phyloP scores from a whole-genome alignment of 1,284 basidiomycete species.

The Irpex sp. region DNA sequence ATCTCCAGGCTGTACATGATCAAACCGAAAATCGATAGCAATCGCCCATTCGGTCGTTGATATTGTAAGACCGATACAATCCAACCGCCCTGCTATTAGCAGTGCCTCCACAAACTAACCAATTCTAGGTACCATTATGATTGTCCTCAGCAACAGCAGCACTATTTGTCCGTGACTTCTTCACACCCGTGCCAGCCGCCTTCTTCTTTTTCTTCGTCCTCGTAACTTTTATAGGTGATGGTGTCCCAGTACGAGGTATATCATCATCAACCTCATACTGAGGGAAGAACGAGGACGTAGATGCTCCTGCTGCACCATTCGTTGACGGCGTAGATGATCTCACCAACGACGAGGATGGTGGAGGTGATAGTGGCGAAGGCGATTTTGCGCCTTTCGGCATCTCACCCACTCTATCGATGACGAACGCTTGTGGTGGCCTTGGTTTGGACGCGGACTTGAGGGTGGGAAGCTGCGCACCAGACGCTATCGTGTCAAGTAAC shows the following conservation, averaged over 20 bases:
- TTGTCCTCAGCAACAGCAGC: conserved; percentile 7
- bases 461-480: conserved; percentile 22
- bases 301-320: conserved; percentile 19
- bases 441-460: conserved; percentile 22
- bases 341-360: conserved; percentile 16
- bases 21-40: too few species aligned
- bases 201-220: conserved; percentile 63
- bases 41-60: too few species aligned
- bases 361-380: conserved; percentile 3
- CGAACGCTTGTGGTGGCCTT: conserved; percentile 32
- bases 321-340: conserved; percentile 20
- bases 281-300: conserved; percentile 45
- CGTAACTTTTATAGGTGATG: conserved; percentile 64
- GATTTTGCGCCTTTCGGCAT: conserved; percentile 62
- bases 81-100: too few species aligned
- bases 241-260: conserved; percentile 26
- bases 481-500: background rate
- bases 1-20: too few species aligned
- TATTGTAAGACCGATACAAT: too few species aligned
- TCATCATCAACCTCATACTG: conserved; percentile 48
- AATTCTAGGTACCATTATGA: too few species aligned
- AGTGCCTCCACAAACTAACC: too few species aligned
- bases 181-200: conserved; percentile 34
- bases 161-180: conserved; percentile 54
- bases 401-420: conserved; percentile 77